Evolutionary conservation across 192 early-diverging fungal genomes (phyloP).

Genomic region (Gamsiella multidivaricata): DNA sequence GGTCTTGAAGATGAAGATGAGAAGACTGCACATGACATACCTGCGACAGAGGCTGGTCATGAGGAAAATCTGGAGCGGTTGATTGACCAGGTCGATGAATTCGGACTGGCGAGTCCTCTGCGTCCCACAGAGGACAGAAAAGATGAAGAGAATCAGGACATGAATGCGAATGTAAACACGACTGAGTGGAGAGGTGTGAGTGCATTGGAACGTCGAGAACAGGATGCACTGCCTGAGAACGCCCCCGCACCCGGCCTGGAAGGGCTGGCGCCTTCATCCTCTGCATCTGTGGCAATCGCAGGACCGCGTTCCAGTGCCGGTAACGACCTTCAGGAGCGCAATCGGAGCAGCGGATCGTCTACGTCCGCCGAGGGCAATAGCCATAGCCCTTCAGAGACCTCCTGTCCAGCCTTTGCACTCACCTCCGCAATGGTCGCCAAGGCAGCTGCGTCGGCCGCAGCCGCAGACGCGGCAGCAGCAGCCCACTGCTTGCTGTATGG

Average conservation of each 20-base stretch:
- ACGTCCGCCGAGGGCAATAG: neutral
- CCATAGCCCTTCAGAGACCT: neutral
- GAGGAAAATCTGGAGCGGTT: conserved; percentile 9
- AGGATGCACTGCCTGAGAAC: conserved; percentile 1
- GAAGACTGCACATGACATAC: no score
- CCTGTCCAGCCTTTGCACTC: conserved; percentile 22
- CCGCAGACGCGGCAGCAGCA: conserved; percentile 36
- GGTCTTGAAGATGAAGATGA: neutral
- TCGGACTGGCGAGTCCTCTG: conserved; percentile 5
- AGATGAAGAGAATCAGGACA: conserved; percentile 13
- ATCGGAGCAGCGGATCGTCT: neutral
- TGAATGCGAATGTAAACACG: neutral
- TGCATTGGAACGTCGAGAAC: neutral
- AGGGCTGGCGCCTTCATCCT: neutral
- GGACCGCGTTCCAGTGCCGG: neutral
- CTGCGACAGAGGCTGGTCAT: neutral
- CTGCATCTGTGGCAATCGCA: neutral
- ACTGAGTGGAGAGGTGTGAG: neutral
- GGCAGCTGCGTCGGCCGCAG: conserved; percentile 38
- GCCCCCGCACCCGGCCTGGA: conserved; percentile 10
- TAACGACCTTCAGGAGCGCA: neutral
- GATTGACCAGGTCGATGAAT: conserved; percentile 34
- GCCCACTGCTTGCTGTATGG: conserved; percentile 26
- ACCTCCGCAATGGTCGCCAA: conserved; percentile 27
- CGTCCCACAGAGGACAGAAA: conserved; percentile 9